These are phyloP conservation scores for Leishmania mexicana DNA, from an alignment of 208 protist species.

Conservation along the genomic window DNA sequence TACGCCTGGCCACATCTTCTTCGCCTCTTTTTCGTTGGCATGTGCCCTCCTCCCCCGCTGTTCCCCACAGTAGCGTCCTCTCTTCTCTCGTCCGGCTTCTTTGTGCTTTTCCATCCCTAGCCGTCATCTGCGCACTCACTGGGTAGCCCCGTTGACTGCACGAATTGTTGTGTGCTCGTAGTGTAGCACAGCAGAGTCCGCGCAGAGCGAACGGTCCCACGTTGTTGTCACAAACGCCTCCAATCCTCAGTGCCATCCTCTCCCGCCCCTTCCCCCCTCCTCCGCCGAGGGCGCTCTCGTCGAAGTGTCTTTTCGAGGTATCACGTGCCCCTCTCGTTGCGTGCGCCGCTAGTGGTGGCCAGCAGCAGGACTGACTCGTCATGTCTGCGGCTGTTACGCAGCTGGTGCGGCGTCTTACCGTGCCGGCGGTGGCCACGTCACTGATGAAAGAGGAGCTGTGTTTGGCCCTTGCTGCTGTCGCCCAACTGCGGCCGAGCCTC, in stretches of 20 bases:
- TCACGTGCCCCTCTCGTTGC: neutral
- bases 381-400: slow-evolving; percentile 17
- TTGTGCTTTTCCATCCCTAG: neutral
- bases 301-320: neutral
- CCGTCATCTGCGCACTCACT: neutral
- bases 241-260: neutral
- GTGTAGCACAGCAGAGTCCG: neutral
- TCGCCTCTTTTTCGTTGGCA: neutral
- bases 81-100: neutral
- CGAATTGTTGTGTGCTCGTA: neutral
- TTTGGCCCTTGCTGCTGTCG: slow-evolving; percentile 62
- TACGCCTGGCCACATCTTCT: neutral
- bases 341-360: neutral
- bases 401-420: slow-evolving; percentile 31
- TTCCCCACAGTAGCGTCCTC: neutral
- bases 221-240: neutral
- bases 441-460: slow-evolving; percentile 61
- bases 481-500: slow-evolving; percentile 27
- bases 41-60: neutral
- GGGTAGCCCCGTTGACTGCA: neutral
- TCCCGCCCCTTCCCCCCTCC: neutral
- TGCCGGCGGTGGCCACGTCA: slow-evolving; percentile 16
- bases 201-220: neutral
- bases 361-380: neutral
- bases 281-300: neutral